Conservation (phyloP, 208 protist genomes). For the Leishmania tarentolae region DNA sequence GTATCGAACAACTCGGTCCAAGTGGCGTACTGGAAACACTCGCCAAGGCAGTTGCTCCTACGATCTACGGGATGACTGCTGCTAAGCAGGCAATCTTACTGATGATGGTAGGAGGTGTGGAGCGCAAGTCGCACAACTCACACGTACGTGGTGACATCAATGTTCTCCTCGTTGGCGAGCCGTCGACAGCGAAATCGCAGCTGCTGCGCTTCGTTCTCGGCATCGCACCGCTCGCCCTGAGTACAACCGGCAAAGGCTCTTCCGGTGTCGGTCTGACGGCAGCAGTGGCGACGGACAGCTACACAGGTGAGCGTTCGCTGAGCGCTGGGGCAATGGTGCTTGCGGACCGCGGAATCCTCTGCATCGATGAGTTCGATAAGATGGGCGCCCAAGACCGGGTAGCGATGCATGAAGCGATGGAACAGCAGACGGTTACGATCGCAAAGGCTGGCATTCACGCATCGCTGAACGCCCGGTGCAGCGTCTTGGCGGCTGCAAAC, state of each 20-base stretch:
- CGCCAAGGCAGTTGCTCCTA: constrained; percentile 95
- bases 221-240: constrained; percentile 97
- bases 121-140: constrained; percentile 94
- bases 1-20: constrained; percentile 59
- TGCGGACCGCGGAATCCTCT: constrained; percentile 98
- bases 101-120: constrained; percentile 96
- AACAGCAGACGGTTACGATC: constrained; percentile 99
- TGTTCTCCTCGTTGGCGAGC: constrained; percentile 99
- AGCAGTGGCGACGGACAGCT: constrained; percentile 96
- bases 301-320: constrained; percentile 96
- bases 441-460: constrained; percentile 99
- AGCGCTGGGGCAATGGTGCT: constrained; percentile 99
- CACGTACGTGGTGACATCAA: constrained; percentile 99
- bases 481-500: constrained; percentile 99
- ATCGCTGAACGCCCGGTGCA: constrained; percentile 98
- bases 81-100: constrained; percentile 98
- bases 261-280: constrained; percentile 99
- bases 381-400: constrained; percentile 97
- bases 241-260: constrained; percentile 97
- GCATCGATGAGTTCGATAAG: constrained; percentile 99
- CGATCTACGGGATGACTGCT: constrained; percentile 97
- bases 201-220: constrained; percentile 97
- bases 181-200: constrained; percentile 99
- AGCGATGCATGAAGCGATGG: constrained; percentile 99
- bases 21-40: constrained; percentile 81